Base-by-base conservation (phyloP, 352 stramenopile genomes). In the Phytopythium boreale region DNA sequence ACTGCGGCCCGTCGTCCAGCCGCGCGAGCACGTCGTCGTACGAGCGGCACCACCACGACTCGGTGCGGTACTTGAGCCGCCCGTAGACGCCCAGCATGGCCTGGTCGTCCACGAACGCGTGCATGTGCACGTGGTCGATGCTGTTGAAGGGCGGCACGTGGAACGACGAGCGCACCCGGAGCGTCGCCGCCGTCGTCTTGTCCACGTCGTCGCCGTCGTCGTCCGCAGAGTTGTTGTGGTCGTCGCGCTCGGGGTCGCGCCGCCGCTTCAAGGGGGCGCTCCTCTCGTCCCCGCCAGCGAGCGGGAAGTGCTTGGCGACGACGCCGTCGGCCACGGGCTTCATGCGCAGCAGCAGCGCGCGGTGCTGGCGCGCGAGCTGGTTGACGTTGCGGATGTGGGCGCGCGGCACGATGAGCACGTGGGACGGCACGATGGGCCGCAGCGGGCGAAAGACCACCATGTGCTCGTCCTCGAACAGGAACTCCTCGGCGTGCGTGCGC, bases 41-140 rank as follows among this genome's bases (percentile, higher is more conserved):
- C 41, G 82, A 92, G 61, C 82, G 82, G 70, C 84, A 93, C 84
- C 84, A 95, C 82, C 80, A 93, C 58, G 87, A 92, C 72, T 89
- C 69, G 39, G 87, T 93, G 31, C 77, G 73, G 71, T 93, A 95
- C 66, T 95, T 93, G 69, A 95, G 68, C 34, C 80, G 76, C 26
- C 82, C 82, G 34, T 88, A 82, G 52, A 80, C 84, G 12, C 82
- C 79, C 24, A 86, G 55, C 14, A 60, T 70, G 44, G 63, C 62
- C 11, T 63, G 62, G 36, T 78, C 71, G 55, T 82, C 70, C 31
- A 62, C 68, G 61, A 96, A 94, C 24, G 84, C 85, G 70, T 96
- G 87, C 85, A 96, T 94, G 78, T 96, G 87, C 44, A 96, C 84
- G 69, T 96, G 87, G 68, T 96, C 87, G 65, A 96, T 96, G 67